Conservation (phyloP, 1,139 yeast species). For the Candida smagusa region DNA sequence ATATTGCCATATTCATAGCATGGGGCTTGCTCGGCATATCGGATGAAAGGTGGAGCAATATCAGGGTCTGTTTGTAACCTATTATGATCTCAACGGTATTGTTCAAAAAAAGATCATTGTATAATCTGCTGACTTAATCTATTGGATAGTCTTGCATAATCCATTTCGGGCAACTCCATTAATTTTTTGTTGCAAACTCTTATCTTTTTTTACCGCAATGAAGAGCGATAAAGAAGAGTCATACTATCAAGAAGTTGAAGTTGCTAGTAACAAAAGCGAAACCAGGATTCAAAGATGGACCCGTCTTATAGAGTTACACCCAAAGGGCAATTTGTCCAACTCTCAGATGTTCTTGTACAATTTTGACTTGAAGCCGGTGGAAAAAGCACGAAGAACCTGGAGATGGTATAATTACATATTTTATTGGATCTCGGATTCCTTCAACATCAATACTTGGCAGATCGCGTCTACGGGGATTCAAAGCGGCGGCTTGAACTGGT, state of each 20-base stretch:
- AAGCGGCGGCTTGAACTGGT: constrained; percentile 72
- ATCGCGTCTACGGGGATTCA: constrained; percentile 81
- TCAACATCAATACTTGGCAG: constrained; percentile 88
- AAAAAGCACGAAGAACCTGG: constrained; percentile 68
- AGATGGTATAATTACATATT: constrained; percentile 74
- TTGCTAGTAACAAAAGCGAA: background rate
- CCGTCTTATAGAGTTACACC: constrained; percentile 19
- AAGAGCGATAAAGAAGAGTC: background rate
- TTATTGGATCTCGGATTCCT: constrained; percentile 85
- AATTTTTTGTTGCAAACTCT: too few species aligned
- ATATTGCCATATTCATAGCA: too few species aligned
- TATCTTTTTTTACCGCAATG: too few species aligned
- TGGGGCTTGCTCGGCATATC: too few species aligned
- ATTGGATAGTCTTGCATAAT: too few species aligned
- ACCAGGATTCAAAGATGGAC: constrained; percentile 3
- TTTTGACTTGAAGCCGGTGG: constrained; percentile 75
- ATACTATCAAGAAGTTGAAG: constrained; percentile 3
- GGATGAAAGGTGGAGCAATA: too few species aligned
- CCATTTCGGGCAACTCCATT: too few species aligned
- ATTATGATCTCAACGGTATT: too few species aligned
- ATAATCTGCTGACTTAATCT: too few species aligned
- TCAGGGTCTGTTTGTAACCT: too few species aligned
- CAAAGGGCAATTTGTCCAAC: constrained; percentile 33
- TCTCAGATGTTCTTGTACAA: constrained; percentile 63
- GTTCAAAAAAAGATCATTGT: too few species aligned